A percentile compares a stretch with the other conserved stretches of the same genome.
phyloP scores from a whole-genome alignment of 345 rosid genomes.

The Gossypium australe region DNA sequence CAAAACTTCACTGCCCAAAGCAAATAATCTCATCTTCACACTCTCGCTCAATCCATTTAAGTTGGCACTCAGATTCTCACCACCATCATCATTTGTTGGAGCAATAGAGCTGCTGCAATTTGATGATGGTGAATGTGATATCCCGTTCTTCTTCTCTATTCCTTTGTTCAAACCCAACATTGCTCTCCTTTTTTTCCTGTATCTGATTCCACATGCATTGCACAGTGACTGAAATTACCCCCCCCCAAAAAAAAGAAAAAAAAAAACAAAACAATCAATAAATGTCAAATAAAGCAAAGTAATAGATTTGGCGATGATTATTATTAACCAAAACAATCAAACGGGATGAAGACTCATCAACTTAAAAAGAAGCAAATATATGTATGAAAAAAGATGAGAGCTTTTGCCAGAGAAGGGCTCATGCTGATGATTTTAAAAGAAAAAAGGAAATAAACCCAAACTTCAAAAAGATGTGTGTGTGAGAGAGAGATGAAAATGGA shows the following conservation, averaged over 20 bases:
- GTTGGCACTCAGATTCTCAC: not conserved
- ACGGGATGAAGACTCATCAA: too few species aligned
- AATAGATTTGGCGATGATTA: too few species aligned
- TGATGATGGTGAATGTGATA: not conserved
- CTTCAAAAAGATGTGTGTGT: too few species aligned
- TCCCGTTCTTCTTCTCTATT: slow-evolving; percentile 30
- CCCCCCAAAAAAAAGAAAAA: not conserved
- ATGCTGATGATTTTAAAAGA: too few species aligned
- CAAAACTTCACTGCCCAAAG: slow-evolving; percentile 32
- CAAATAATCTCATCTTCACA: slow-evolving; percentile 32
- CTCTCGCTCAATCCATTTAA: slow-evolving; percentile 22
- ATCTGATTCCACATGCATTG: slow-evolving; percentile 90
- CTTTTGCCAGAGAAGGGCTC: too few species aligned
- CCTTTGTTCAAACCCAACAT: slow-evolving; percentile 22
- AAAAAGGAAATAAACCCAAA: too few species aligned
- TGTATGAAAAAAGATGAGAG: too few species aligned
- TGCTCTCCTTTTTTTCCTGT: slow-evolving; percentile 52
- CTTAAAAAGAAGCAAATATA: too few species aligned
- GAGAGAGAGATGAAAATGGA: too few species aligned
- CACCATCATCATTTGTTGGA: not conserved
- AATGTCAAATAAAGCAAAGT: too few species aligned
- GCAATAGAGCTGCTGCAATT: not conserved
- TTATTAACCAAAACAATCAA: too few species aligned
- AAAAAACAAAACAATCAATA: not conserved
- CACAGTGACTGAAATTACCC: slow-evolving; percentile 54